Percentiles rank a stretch among this genome's conserved stretches.
These are phyloP conservation scores for Phialophora expanda DNA, from an alignment of 2,329 filamentous ascomycete species.

Conservation along the genomic window DNA sequence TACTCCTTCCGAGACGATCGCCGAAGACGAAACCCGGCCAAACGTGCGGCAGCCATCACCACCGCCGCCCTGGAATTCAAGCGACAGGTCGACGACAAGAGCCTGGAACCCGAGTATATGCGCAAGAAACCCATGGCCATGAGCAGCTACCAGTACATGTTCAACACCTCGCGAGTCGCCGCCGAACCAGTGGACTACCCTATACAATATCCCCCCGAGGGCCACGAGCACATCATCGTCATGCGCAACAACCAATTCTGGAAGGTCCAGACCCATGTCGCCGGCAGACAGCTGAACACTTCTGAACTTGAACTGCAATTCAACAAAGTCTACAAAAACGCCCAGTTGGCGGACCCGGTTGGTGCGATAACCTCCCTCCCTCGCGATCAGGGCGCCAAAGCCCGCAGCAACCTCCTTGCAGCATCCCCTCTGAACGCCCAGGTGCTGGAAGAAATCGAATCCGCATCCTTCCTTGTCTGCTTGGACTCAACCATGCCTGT, in stretches of 20 bases:
- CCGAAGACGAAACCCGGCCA: conserved; percentile 81
- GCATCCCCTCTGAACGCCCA: conserved; percentile 80
- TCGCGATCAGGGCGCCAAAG: conserved; percentile 89
- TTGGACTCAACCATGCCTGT: conserved; percentile 90
- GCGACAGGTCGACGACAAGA: conserved; percentile 80
- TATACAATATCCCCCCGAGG: conserved; percentile 74
- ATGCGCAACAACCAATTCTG: conserved; percentile 98
- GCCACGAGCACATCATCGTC: conserved; percentile 86
- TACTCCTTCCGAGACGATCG: conserved; percentile 97
- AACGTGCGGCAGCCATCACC: conserved; percentile 88
- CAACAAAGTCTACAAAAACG: conserved; percentile 78
- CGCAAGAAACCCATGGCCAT: conserved; percentile 96
- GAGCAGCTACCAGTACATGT: conserved; percentile 99
- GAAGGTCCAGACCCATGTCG: conserved; percentile 82
- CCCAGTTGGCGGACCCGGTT: conserved; percentile 73
- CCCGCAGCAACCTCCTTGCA: conserved; percentile 74
- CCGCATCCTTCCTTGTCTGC: conserved; percentile 88
- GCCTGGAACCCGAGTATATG: conserved; percentile 97
- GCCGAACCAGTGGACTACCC: conserved; percentile 81
- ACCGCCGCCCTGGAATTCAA: conserved; percentile 91
- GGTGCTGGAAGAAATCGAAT: conserved; percentile 80
- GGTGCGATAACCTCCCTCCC: conserved; percentile 89
- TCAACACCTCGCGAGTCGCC: conserved; percentile 88
- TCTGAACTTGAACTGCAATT: conserved; percentile 91
- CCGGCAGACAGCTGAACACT: conserved; percentile 83